Percentiles rank a stretch among this genome's conserved stretches.
Evolutionary conservation across 768 basidiomycete species (phyloP).

Genomic region (Auricularia sp.): DNA sequence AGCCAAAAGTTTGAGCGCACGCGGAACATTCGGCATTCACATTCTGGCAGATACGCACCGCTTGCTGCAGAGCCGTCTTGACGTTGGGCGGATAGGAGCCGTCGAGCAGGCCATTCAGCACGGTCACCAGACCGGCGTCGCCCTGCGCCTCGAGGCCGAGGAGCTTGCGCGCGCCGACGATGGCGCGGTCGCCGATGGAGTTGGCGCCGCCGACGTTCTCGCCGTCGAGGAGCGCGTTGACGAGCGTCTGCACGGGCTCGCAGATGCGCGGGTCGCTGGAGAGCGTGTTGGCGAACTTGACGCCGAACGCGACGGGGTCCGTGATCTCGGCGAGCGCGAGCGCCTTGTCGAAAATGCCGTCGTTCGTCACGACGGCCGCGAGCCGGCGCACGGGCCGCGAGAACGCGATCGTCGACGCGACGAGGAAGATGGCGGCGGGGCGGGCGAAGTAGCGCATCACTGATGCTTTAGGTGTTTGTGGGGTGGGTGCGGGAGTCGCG

Average conservation of each 20-base stretch:
- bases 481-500: no score
- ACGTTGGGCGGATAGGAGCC: constrained; percentile 1
- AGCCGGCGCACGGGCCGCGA: not conserved
- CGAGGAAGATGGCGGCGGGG: not conserved
- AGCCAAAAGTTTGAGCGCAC: not conserved
- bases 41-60: not conserved
- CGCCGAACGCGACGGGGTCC: not conserved
- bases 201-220: constrained; percentile 4
- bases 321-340: not conserved
- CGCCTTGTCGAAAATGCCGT: constrained; percentile 1
- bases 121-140: constrained; percentile 5
- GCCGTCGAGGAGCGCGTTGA: not conserved
- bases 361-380: not conserved
- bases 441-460: not conserved
- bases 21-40: no score
- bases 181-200: constrained; percentile 5
- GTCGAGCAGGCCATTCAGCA: constrained; percentile 4
- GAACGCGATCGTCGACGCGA: not conserved
- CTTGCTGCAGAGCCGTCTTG: not conserved
- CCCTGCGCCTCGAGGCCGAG: constrained; percentile 3
- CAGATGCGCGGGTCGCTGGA: constrained; percentile 4
- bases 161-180: constrained; percentile 5
- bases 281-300: constrained; percentile 5
- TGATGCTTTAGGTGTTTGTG: no score
- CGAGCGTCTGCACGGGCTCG: constrained; percentile 1